A percentile compares a stretch with the other conserved stretches of the same genome.
These are phyloP conservation scores for Colletotrichum spinosum DNA, from an alignment of 2,329 filamentous ascomycete species.

Conservation along the genomic window DNA sequence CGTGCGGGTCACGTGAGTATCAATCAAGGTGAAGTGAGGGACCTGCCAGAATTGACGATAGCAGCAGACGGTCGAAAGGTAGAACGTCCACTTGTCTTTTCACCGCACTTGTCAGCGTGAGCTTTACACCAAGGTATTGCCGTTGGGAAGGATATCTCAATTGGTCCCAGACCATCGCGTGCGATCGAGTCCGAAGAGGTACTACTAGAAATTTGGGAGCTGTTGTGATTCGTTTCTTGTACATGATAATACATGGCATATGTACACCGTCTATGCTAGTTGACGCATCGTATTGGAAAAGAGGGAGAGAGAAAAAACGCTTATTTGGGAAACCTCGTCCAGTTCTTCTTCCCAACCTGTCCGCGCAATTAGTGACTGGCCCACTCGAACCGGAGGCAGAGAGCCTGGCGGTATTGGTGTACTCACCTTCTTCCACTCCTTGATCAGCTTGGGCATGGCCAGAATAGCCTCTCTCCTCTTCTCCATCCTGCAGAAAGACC, in stretches of 20 bases:
- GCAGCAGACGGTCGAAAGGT: too few species aligned
- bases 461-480: conserved; percentile 92
- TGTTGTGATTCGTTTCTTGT: conserved; percentile 35
- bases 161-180: too few species aligned
- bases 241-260: conserved; percentile 38
- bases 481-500: conserved; percentile 72
- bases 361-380: conserved; percentile 48
- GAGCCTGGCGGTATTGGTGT: too few species aligned
- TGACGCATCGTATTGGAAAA: conserved; percentile 15
- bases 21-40: not conserved
- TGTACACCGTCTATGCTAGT: conserved; percentile 33
- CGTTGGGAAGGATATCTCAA: too few species aligned
- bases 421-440: conserved; percentile 91
- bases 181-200: not conserved
- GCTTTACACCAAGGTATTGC: too few species aligned
- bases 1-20: conserved; percentile 32
- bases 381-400: not conserved
- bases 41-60: not conserved
- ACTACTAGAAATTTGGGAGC: conserved; percentile 8
- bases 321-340: conserved; percentile 70
- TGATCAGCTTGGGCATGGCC: conserved; percentile 92
- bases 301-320: conserved; percentile 31
- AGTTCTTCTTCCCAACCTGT: conserved; percentile 66
- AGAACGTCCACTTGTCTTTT: too few species aligned
- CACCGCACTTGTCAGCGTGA: too few species aligned